Percentiles rank a stretch among this genome's conserved stretches.
Evolutionary conservation across 805 yeast species (phyloP).

Genomic region (Candida andamanensis): DNA sequence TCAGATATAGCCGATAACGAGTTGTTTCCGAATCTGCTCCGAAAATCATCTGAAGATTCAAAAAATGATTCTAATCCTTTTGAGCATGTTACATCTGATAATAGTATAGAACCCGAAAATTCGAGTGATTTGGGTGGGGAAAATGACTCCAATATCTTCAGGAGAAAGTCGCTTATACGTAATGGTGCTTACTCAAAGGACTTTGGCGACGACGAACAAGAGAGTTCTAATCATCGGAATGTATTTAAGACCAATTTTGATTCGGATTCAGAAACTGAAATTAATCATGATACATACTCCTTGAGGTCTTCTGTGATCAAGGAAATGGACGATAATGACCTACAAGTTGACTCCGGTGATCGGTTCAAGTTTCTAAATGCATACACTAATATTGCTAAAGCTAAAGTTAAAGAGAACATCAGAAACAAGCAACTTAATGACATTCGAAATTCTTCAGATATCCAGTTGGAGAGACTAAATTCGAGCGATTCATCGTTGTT

Average conservation of each 20-base stretch:
- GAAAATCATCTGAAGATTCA: too few relatives aligned
- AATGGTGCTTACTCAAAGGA: slow-evolving; percentile 7
- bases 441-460: slow-evolving; percentile 6
- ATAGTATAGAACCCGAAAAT: slow-evolving; percentile 3
- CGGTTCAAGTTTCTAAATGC: slow-evolving; percentile 23
- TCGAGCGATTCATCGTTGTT: slow-evolving; percentile 20
- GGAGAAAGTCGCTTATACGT: slow-evolving; percentile 4
- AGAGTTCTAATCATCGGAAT: slow-evolving; percentile 6
- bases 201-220: slow-evolving; percentile 1
- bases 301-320: slow-evolving; percentile 22
- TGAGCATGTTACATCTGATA: slow-evolving; percentile 3
- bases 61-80: too few relatives aligned
- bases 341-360: slow-evolving; percentile 11
- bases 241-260: slow-evolving; percentile 16
- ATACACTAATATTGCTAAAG: slow-evolving; percentile 14
- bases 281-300: slow-evolving; percentile 9
- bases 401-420: slow-evolving; percentile 1
- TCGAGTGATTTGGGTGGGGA: slow-evolving; percentile 1
- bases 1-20: slow-evolving; percentile 11
- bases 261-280: slow-evolving; percentile 14
- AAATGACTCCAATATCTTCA: slow-evolving; percentile 8
- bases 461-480: slow-evolving; percentile 12
- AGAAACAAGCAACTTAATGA: background rate
- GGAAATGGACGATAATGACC: slow-evolving; percentile 12
- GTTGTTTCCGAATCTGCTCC: slow-evolving; percentile 12